Conservation (phyloP, 1,284 basidiomycete genomes). For the Hemileia vastatrix region DNA sequence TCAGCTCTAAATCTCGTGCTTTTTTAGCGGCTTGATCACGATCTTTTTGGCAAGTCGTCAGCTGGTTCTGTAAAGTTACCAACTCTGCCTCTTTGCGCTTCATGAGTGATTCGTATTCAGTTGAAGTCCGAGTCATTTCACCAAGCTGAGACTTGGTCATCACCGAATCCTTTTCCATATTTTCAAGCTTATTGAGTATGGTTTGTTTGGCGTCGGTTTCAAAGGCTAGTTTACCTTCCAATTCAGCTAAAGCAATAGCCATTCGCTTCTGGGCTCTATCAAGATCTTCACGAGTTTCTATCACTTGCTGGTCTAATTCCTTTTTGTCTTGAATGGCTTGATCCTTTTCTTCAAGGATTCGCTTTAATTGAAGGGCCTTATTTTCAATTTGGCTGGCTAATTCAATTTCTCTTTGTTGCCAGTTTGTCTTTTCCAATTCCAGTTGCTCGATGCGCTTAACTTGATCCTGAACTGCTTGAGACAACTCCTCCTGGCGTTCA, state of each 20-base stretch:
- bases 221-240: conserved; percentile 60
- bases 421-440: conserved; percentile 24
- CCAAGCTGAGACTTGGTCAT: conserved; percentile 65
- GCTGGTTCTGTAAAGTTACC: conserved; percentile 53
- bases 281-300: conserved; percentile 71
- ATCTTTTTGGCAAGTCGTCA: conserved; percentile 50
- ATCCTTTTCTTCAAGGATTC: conserved; percentile 26
- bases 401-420: conserved; percentile 20
- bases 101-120: conserved; percentile 67
- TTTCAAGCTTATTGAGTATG: conserved; percentile 16
- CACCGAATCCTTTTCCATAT: conserved; percentile 27
- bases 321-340: conserved; percentile 50
- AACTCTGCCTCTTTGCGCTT: conserved; percentile 69
- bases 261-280: conserved; percentile 64
- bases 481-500: conserved; percentile 30
- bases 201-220: conserved; percentile 54
- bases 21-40: conserved; percentile 42
- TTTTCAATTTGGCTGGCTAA: conserved; percentile 24
- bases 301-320: conserved; percentile 61
- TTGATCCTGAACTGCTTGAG: conserved; percentile 27
- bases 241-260: conserved; percentile 57
- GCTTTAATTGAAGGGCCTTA: conserved; percentile 22
- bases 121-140: conserved; percentile 65
- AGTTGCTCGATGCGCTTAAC: conserved; percentile 28
- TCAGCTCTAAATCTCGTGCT: conserved; percentile 56